Evolutionary conservation across 1,284 basidiomycete species (phyloP).

Genomic region (Farysia itapuensis): DNA sequence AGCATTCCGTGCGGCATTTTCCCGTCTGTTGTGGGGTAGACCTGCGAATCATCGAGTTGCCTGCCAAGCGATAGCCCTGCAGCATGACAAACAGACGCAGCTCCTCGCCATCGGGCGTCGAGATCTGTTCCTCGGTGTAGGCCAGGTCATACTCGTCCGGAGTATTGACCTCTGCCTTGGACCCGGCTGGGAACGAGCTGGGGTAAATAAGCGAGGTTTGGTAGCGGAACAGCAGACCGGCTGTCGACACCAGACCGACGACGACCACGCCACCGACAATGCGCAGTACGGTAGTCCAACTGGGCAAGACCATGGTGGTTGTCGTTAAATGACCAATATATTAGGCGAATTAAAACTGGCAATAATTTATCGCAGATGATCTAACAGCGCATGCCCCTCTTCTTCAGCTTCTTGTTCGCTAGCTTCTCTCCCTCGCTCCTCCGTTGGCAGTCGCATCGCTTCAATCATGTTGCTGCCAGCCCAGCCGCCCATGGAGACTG

Average conservation of each 20-base stretch:
- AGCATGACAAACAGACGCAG: constrained; percentile 51
- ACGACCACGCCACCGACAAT: constrained; percentile 37
- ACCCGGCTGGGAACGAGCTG: constrained; percentile 48
- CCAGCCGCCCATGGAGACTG: constrained; percentile 30
- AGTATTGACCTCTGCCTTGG: constrained; percentile 46
- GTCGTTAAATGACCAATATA: too few species aligned
- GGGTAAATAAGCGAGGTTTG: constrained; percentile 57
- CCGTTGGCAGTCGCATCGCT: too few species aligned
- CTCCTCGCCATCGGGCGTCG: constrained; percentile 50
- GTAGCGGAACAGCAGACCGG: constrained; percentile 54
- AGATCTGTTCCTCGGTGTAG: constrained; percentile 44
- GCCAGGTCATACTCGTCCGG: constrained; percentile 53
- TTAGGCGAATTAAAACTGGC: too few species aligned
- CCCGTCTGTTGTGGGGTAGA: constrained; percentile 27
- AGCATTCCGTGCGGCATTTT: constrained; percentile 1
- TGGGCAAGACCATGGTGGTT: too few species aligned
- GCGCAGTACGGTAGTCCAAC: constrained; percentile 22
- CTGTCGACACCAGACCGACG: constrained; percentile 47
- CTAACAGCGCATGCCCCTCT: too few species aligned
- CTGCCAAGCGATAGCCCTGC: constrained; percentile 31
- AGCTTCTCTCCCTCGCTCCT: too few species aligned
- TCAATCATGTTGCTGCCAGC: constrained; percentile 11
- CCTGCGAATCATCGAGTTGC: constrained; percentile 8
- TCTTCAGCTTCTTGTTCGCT: too few species aligned
- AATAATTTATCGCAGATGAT: too few species aligned